Percentiles rank a stretch among this genome's conserved stretches.
Conservation (phyloP, 306 rosid species). For the Luffa aegyptiaca region DNA sequence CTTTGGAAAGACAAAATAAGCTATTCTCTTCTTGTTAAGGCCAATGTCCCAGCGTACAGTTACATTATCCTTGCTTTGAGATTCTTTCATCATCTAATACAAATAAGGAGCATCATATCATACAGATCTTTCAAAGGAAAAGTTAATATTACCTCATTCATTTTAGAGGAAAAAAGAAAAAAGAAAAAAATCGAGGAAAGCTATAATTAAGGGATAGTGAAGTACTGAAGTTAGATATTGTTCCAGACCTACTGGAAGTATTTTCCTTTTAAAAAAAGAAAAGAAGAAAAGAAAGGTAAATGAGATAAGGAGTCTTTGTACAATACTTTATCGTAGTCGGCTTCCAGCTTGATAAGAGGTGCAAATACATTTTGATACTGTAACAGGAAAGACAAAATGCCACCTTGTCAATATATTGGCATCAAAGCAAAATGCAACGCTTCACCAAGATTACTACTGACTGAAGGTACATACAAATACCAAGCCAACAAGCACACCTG, state of each 20-base stretch:
- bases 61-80: constrained; percentile 96
- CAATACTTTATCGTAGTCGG: constrained; percentile 92
- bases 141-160: not conserved
- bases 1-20: constrained; percentile 97
- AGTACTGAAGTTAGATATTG: not conserved
- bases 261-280: not conserved
- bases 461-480: not conserved
- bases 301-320: constrained; percentile 1
- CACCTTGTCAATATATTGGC: constrained; percentile 16
- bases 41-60: constrained; percentile 97
- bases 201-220: not conserved
- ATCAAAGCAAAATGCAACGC: not conserved
- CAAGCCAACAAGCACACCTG: constrained; percentile 41
- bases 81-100: constrained; percentile 94
- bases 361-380: constrained; percentile 99
- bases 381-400: constrained; percentile 16
- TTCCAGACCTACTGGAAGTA: not conserved
- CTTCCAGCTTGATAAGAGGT: constrained; percentile 98
- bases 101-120: constrained; percentile 20
- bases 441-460: not conserved
- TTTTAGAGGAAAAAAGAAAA: not conserved
- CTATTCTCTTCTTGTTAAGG: constrained; percentile 95
- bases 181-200: not conserved
- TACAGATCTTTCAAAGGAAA: constrained; percentile 13
- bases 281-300: not conserved